These are phyloP conservation scores for Elaeis guineensis DNA, from an alignment of 176 grass and related monocot species.

Conservation along the genomic window DNA sequence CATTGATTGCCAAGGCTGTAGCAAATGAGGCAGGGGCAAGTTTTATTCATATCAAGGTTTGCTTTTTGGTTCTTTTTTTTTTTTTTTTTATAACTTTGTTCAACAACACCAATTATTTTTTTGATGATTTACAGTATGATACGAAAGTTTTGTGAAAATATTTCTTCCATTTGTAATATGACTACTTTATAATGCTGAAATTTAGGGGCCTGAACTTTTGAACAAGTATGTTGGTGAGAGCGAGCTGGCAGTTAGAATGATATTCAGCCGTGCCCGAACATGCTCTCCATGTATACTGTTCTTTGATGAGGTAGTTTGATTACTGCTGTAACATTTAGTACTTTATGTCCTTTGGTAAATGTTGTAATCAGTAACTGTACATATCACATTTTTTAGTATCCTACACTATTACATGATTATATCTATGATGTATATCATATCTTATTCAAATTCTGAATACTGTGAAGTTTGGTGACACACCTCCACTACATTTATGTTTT, in stretches of 20 bases:
- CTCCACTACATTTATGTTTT: no score
- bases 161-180: no score
- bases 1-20: slow-evolving; percentile 94
- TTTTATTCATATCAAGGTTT: slow-evolving; percentile 96
- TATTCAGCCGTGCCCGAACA: slow-evolving; percentile 80
- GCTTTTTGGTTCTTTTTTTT: slow-evolving; percentile 15
- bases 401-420: no score
- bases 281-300: slow-evolving; percentile 87
- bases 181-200: slow-evolving; percentile 1
- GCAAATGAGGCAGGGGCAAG: slow-evolving; percentile 92
- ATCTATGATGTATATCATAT: no score
- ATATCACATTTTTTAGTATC: no score
- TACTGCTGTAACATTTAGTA: no score
- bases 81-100: not conserved
- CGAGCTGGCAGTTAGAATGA: slow-evolving; percentile 82
- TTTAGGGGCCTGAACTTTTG: slow-evolving; percentile 85
- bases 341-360: no score
- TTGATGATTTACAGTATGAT: not conserved
- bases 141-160: not conserved
- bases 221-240: slow-evolving; percentile 99
- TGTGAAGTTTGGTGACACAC: no score
- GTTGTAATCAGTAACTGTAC: no score
- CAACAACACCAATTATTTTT: not conserved
- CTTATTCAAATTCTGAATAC: no score
- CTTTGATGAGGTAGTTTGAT: slow-evolving; percentile 75